Conservation (phyloP, 2,329 filamentous ascomycete species). For the Chaetothyriales sp. region DNA sequence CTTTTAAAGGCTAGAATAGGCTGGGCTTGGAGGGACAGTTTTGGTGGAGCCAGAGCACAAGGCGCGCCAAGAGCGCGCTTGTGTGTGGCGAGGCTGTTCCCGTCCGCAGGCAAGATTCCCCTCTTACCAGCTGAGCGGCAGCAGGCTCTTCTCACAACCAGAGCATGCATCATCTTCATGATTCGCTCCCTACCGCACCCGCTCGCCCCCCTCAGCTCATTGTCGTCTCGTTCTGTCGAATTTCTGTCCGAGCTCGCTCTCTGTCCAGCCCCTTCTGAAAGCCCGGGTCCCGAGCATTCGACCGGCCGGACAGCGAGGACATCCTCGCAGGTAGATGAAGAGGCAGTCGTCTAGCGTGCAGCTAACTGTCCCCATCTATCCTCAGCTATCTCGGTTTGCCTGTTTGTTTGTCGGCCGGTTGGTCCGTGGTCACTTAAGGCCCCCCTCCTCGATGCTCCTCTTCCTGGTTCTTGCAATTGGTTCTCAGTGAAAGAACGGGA, state of each 20-base stretch:
- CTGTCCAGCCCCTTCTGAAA: background rate
- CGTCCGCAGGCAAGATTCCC: background rate
- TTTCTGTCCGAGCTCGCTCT: background rate
- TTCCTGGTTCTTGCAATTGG: background rate
- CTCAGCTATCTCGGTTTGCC: background rate
- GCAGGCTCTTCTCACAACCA: background rate
- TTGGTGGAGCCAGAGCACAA: background rate
- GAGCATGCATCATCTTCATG: background rate
- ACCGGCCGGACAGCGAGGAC: background rate
- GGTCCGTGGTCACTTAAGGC: background rate
- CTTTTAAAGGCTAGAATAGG: too few relatives aligned
- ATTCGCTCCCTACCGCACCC: background rate
- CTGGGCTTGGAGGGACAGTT: background rate
- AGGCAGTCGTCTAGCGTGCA: background rate
- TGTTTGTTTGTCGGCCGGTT: background rate
- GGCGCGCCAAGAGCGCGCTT: background rate
- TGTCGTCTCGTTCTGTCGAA: background rate
- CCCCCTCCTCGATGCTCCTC: background rate
- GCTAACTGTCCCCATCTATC: background rate
- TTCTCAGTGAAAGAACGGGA: background rate
- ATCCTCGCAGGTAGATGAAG: background rate
- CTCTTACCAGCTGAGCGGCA: background rate
- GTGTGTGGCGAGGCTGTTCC: background rate
- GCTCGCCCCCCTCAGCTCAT: background rate
- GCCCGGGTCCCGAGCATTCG: background rate